Conservation (phyloP, 352 stramenopile genomes). For the Pythium rishiriense region DNA sequence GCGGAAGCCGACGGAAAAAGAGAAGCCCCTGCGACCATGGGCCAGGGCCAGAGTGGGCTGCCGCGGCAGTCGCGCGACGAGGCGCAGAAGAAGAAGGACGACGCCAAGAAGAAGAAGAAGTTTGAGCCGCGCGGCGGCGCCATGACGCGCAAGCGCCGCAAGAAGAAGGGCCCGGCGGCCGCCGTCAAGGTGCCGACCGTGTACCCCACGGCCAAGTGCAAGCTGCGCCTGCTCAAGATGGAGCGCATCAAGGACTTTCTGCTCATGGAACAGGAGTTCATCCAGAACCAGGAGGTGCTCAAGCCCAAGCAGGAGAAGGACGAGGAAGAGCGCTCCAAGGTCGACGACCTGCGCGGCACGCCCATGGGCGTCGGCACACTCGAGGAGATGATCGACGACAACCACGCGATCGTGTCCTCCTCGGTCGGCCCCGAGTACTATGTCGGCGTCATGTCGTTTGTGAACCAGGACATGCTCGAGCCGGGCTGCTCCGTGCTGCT, state of each 20-base stretch:
- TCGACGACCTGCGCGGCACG: constrained; percentile 98
- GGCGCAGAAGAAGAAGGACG: constrained; percentile 90
- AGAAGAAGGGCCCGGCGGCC: constrained; percentile 91
- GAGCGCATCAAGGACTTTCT: constrained; percentile 99
- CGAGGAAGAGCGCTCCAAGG: constrained; percentile 98
- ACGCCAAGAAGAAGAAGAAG: constrained; percentile 95
- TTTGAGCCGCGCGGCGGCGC: constrained; percentile 87
- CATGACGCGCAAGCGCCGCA: constrained; percentile 87
- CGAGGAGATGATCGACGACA: constrained; percentile 99
- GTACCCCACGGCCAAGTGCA: constrained; percentile 98
- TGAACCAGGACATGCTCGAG: constrained; percentile 99
- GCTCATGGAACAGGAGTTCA: constrained; percentile 99
- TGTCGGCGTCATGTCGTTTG: constrained; percentile 99
- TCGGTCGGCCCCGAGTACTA: constrained; percentile 99
- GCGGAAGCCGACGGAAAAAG: constrained; percentile 11
- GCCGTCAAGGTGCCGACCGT: constrained; percentile 91
- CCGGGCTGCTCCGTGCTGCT: constrained; percentile 97
- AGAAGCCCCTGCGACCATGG: constrained; percentile 51
- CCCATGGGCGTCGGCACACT: constrained; percentile 98
- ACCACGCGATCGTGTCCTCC: constrained; percentile 99
- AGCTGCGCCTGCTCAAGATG: constrained; percentile 99
- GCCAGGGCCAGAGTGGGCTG: constrained; percentile 84
- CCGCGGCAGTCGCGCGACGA: constrained; percentile 79
- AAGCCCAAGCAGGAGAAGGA: constrained; percentile 99
- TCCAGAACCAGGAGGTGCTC: constrained; percentile 99